Evolutionary conservation across 2,329 filamentous ascomycete species (phyloP).

Genomic region (Aspergillus hiratsukae): DNA sequence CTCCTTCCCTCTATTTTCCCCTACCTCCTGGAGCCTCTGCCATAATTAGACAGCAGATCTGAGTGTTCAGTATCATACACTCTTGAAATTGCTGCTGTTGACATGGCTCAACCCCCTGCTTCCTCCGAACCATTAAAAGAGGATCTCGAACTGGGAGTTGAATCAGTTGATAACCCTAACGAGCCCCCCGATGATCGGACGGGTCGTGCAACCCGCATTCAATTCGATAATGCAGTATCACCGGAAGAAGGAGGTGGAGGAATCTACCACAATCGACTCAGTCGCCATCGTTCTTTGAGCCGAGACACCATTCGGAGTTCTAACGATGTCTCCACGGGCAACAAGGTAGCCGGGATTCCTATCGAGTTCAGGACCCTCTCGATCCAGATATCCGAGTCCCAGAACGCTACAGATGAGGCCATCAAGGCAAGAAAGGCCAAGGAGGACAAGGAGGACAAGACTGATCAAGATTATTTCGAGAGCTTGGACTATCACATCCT

Average conservation of each 20-base stretch:
- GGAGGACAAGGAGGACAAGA: slow-evolving; percentile 27
- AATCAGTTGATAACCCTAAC: not conserved
- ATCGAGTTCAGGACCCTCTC: slow-evolving; percentile 39
- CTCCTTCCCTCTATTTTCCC: not conserved
- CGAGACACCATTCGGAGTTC: slow-evolving; percentile 18
- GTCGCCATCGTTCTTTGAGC: slow-evolving; percentile 17
- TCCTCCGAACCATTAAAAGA: not conserved
- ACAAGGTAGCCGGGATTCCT: slow-evolving; percentile 22
- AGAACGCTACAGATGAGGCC: slow-evolving; percentile 26
- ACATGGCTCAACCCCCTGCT: not conserved
- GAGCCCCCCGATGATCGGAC: slow-evolving; percentile 4
- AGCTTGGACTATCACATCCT: slow-evolving; percentile 66
- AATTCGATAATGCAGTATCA: slow-evolving; percentile 15
- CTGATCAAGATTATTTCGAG: slow-evolving; percentile 50
- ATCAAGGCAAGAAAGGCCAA: slow-evolving; percentile 12
- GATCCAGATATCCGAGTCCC: slow-evolving; percentile 37
- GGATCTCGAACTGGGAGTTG: not conserved
- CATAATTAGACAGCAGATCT: not conserved
- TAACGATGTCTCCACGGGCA: slow-evolving; percentile 9
- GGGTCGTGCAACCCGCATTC: slow-evolving; percentile 14
- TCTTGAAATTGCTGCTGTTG: not conserved
- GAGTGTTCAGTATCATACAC: not conserved
- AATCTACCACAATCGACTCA: slow-evolving; percentile 13
- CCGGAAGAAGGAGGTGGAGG: slow-evolving; percentile 7
- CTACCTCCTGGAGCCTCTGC: not conserved